Base-by-base conservation (phyloP, 441 rosid genomes). In the Erysimum cheiri region DNA sequence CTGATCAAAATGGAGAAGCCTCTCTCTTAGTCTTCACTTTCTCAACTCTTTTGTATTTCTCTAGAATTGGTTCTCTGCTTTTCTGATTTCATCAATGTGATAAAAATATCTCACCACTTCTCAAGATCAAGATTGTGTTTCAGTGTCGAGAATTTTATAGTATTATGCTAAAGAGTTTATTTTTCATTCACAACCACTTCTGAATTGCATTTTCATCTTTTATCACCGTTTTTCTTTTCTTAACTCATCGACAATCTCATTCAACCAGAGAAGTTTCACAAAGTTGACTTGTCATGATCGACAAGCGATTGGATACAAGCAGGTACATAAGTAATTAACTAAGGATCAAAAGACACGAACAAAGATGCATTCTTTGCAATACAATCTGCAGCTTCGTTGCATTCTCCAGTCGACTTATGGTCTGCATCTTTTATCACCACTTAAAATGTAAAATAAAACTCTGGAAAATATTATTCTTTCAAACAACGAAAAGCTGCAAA, bases 1-100 rank as follows among this genome's bases (percentile, higher is more conserved):
- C 63, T 64, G 60, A 64, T 52, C 8, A 52, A 35, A 10, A 39
- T 52, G 56, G 60, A 59, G 35, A 15, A 50, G 52, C 54, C 44
- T 37, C 10, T 41, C 7, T 7, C n/a, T 32, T 32, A 35, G 44
- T 29, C 58, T 63, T 28, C 54, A 43, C 33, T 50, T 54, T 68
- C 32, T 56, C 11, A 14, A 29, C 6, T 26, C 28, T 44, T 19
- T n/a, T 68, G 59, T 68, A 55, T 48, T 53, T 31, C 31, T 58
- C 17, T n/a, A 26, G 15, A 47, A 47, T 47, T 50, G 31, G 2
- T 36, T 3, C 19, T 22, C 8, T 19, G 22, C 3, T 13, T 47
- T 15, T n/a, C 24, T 55, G 46, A 29, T 19, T 57, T 49, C 36
- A 57, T 13, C 60, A 46, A 1, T 62, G 31, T 70, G 44, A 58